Base-by-base conservation (phyloP, 139 green algal species). In the Chlamydomonas schloesseri region DNA sequence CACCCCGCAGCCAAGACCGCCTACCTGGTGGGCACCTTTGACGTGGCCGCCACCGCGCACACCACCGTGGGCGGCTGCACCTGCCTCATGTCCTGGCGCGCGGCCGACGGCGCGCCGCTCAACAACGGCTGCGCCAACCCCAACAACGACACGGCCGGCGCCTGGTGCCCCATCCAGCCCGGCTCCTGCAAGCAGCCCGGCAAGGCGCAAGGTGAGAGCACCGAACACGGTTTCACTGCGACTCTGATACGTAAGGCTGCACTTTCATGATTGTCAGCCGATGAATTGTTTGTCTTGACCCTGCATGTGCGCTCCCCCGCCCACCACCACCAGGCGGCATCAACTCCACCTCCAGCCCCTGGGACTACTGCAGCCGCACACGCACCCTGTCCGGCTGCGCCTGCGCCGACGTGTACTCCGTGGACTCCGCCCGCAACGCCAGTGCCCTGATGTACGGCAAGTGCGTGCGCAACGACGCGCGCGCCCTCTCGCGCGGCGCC, bases 1-100 rank as follows among this genome's bases (percentile, higher is more conserved):
- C 14, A 9, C 28, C 73, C 50, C 50, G 57, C 76, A 83, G 76
- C 76, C 60, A 83, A 83, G 37, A 28, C 28, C 14, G 76, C 76
- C 31, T 68, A 85, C 64, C 50, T 87, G 21, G 29, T 70, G 20
- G 88, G 88, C n/a, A 47, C 55, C 77, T 91, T 89, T 65, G 14
- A 29, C 55, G 24, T 68, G 29, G 17, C 33, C 37, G 50, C 84
- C 34, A 68, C 74, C 5, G 73, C 86, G 72, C 68, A 71, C 50
- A 90, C 88, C 29, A 90, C 88, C 4, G 34, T 67, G 36, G 88
- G 71, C 57, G 88, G 88, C 73, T 92, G 88, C 80, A 84, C 88
- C 81, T 92, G 88, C 84, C 68, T 81, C 8, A 57, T 73, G 47
- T 11, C 26, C 34, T 92, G 88, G 88, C 84, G 84, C 58, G 34